Evolutionary conservation across 2,329 filamentous ascomycete species (phyloP).

Genomic region (Ophiostoma sp.): DNA sequence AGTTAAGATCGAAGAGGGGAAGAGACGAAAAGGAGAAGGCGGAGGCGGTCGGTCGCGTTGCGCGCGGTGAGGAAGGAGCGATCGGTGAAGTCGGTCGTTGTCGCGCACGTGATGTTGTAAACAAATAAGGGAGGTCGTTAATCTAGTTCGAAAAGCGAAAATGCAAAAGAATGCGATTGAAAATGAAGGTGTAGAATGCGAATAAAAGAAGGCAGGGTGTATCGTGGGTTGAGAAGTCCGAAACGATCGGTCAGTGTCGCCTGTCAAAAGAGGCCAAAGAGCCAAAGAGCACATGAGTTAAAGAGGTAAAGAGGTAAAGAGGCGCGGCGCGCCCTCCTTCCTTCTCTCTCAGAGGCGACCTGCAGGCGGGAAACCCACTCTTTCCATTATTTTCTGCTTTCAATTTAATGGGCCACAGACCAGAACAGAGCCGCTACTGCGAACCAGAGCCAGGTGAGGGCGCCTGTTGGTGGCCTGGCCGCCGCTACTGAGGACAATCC

Average conservation of each 20-base stretch:
- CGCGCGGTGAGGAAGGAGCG: slow-evolving; percentile 8
- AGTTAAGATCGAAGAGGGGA: background rate
- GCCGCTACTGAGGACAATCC: too few species aligned
- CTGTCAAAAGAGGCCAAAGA: background rate
- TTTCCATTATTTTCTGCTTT: background rate
- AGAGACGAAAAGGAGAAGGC: background rate
- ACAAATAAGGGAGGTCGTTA: background rate
- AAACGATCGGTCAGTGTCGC: background rate
- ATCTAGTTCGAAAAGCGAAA: too few species aligned
- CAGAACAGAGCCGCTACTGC: background rate
- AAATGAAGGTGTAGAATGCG: background rate
- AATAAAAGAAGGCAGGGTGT: background rate
- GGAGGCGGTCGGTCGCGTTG: background rate
- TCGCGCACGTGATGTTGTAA: background rate
- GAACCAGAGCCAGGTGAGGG: background rate
- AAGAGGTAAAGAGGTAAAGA: background rate
- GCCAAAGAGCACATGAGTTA: background rate
- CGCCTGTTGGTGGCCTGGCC: too few species aligned
- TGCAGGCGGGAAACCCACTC: background rate
- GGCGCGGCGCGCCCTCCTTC: background rate
- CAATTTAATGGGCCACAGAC: background rate
- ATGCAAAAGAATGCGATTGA: background rate
- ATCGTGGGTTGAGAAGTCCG: too few species aligned
- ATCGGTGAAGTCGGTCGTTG: background rate
- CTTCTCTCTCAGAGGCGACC: background rate